Conservation (phyloP, 257 asterid genomes). For the Lavandula angustifolia region DNA sequence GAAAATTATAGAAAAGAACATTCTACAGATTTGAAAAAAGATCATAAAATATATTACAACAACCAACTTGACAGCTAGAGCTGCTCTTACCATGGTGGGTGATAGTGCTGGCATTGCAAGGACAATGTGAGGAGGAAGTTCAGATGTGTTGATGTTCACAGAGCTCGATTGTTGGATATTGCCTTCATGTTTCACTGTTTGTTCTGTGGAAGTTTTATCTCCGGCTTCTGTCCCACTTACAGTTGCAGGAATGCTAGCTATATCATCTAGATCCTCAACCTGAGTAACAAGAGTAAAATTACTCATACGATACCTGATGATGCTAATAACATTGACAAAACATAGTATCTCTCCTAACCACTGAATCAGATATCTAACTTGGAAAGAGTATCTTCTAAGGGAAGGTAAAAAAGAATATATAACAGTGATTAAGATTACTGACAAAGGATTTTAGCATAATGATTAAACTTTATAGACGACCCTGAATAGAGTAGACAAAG, state of each 20-base stretch:
- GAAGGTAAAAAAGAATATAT: conserved; percentile 14
- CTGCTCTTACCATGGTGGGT: conserved; percentile 86
- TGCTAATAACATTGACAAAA: conserved; percentile 26
- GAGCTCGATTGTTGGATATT: conserved; percentile 54
- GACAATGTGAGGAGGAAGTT: conserved; percentile 94
- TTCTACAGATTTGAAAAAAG: conserved; percentile 32
- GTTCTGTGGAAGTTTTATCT: conserved; percentile 51
- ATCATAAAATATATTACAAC: conserved; percentile 21
- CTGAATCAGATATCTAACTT: conserved; percentile 9
- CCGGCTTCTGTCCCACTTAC: conserved; percentile 50
- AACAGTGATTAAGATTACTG: conserved; percentile 11
- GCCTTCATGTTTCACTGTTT: conserved; percentile 43
- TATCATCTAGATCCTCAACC: conserved; percentile 90
- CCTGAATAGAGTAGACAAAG: conserved; percentile 24
- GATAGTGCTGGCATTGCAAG: conserved; percentile 96
- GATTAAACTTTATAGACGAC: conserved; percentile 13
- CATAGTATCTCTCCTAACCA: conserved; percentile 15
- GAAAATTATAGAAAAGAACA: conserved; percentile 24
- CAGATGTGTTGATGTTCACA: conserved; percentile 53
- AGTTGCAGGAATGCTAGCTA: conserved; percentile 63
- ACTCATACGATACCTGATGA: conserved; percentile 38
- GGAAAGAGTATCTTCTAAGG: background rate
- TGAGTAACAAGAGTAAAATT: conserved; percentile 47
- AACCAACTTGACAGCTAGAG: conserved; percentile 22
- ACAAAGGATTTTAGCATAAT: conserved; percentile 14